Evolutionary conservation across 2,329 filamentous ascomycete species (phyloP).

Genomic region (Calonectria multiphialidica): DNA sequence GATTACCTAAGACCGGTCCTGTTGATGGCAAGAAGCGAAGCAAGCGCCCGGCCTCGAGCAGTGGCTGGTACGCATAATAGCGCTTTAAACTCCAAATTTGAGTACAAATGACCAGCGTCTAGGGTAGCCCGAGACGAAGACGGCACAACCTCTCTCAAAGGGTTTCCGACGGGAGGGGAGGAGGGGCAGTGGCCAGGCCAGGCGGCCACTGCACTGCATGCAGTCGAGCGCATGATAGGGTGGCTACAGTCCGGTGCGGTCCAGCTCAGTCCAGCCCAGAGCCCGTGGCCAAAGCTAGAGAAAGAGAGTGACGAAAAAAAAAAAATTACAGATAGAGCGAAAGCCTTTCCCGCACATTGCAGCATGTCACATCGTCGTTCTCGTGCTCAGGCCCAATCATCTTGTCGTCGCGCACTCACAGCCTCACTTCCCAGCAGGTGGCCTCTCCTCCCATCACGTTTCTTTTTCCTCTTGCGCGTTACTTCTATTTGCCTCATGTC

Average conservation of each 20-base stretch:
- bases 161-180: not conserved
- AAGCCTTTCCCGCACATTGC: not conserved
- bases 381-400: slow-evolving; percentile 11
- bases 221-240: slow-evolving; percentile 13
- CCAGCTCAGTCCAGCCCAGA: not conserved
- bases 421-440: slow-evolving; percentile 6
- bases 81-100: slow-evolving; percentile 1
- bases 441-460: not conserved
- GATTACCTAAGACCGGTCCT: not conserved
- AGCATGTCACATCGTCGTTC: slow-evolving; percentile 3
- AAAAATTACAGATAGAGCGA: not conserved
- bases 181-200: not conserved
- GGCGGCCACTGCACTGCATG: not conserved
- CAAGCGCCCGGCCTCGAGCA: not conserved
- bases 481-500: slow-evolving; percentile 21
- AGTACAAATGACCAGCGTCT: not conserved
- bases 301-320: not conserved
- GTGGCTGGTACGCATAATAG: not conserved
- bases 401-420: slow-evolving; percentile 18
- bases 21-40: not conserved
- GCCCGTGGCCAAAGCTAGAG: not conserved
- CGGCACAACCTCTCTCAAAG: not conserved
- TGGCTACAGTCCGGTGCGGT: not conserved
- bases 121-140: not conserved
- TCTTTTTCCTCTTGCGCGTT: not conserved